These are phyloP conservation scores for Alternaria dauci DNA, from an alignment of 2,329 filamentous ascomycete species.

Conservation along the genomic window DNA sequence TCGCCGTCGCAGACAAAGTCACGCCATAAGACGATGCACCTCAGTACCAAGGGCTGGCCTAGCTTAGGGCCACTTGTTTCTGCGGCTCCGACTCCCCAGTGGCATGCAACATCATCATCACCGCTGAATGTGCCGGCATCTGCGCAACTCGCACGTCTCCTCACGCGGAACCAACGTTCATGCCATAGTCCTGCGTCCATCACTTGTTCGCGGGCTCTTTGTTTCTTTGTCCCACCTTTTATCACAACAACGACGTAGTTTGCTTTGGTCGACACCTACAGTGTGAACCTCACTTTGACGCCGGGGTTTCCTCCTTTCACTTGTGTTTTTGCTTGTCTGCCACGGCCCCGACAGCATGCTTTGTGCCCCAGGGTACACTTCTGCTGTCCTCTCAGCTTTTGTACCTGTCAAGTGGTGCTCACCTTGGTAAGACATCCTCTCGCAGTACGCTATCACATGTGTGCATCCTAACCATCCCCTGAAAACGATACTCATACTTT, in stretches of 20 bases:
- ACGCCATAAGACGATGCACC: background rate
- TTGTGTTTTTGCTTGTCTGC: background rate
- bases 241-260: background rate
- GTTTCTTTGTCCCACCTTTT: background rate
- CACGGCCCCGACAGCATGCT: background rate
- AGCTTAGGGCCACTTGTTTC: no score
- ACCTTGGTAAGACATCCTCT: background rate
- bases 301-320: background rate
- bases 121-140: background rate
- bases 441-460: background rate
- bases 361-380: background rate
- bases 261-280: background rate
- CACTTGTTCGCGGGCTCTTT: background rate
- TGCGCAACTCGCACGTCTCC: background rate
- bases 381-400: background rate
- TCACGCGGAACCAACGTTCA: background rate
- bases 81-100: no score
- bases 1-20: constrained; percentile 34
- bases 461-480: background rate
- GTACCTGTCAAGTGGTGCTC: background rate
- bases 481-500: background rate
- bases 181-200: background rate
- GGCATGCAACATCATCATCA: background rate
- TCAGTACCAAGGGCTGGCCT: no score
- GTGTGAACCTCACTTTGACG: background rate